phyloP scores from a whole-genome alignment of 495 filamentous ascomycete species.

The Friedmanniomyces simplex region DNA sequence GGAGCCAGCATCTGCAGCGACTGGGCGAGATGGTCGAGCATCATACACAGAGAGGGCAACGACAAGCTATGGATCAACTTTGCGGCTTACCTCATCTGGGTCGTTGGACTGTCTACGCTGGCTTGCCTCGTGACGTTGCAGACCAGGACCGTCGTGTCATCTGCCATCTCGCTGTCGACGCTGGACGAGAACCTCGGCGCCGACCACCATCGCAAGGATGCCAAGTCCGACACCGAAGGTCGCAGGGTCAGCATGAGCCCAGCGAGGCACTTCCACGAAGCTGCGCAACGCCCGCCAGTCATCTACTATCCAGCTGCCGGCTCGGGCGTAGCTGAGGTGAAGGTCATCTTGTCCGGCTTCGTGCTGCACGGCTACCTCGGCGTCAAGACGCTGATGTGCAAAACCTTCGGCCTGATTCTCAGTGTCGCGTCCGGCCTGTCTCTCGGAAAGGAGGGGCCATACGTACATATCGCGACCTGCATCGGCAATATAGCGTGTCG shows the following conservation, averaged over 20 bases:
- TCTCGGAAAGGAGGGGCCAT: conserved; percentile 92
- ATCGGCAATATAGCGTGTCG: conserved; percentile 95
- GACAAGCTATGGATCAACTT: conserved; percentile 62
- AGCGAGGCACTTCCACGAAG: conserved; percentile 21
- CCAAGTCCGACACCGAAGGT: conserved; percentile 21
- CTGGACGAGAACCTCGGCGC: conserved; percentile 69
- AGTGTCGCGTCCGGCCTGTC: conserved; percentile 88
- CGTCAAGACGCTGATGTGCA: conserved; percentile 76
- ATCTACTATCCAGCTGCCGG: conserved; percentile 93
- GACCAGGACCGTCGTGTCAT: conserved; percentile 85
- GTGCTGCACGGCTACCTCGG: conserved; percentile 94
- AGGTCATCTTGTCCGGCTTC: conserved; percentile 94
- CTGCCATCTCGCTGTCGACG: conserved; percentile 71
- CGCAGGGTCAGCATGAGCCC: conserved; percentile 33
- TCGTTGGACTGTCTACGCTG: conserved; percentile 58
- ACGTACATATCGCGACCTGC: conserved; percentile 93
- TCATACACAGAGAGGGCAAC: conserved; percentile 43
- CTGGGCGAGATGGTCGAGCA: conserved; percentile 69
- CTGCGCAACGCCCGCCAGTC: conserved; percentile 52
- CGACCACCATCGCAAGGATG: conserved; percentile 15
- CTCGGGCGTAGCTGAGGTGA: conserved; percentile 93
- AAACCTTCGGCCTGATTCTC: conserved; percentile 71
- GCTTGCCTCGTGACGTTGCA: conserved; percentile 73
- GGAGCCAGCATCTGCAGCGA: conserved; percentile 48
- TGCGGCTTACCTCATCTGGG: conserved; percentile 56